Conservation (phyloP, 73 alveolate genomes). For the Tetrahymena thermophila region DNA sequence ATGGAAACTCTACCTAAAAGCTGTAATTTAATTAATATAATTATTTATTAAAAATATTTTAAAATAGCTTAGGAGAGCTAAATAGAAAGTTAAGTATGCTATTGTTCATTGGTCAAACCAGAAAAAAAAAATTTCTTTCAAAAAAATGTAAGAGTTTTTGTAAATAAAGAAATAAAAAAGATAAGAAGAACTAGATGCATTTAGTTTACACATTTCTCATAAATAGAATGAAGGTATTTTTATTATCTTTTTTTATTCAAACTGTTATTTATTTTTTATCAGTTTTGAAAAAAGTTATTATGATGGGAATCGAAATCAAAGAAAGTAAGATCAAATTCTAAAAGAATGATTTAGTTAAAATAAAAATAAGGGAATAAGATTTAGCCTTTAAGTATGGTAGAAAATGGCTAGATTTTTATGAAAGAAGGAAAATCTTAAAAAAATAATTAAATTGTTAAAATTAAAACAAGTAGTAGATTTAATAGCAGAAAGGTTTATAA, state of each 20-base stretch:
- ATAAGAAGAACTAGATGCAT: background rate
- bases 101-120: background rate
- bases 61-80: background rate
- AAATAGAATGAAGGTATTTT: background rate
- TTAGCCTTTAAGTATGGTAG: background rate
- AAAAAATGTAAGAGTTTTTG: background rate
- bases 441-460: background rate
- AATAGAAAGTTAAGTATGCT: background rate
- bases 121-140: background rate
- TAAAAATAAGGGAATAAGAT: background rate
- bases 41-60: background rate
- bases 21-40: background rate
- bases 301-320: background rate
- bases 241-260: background rate
- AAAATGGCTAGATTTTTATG: background rate
- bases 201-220: background rate
- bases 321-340: background rate
- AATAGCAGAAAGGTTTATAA: background rate
- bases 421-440: background rate
- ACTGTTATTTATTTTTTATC: background rate
- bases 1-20: background rate
- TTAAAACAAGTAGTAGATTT: background rate
- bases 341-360: background rate
- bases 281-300: background rate
- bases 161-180: background rate